Base-by-base conservation (phyloP, 768 basidiomycete genomes). In the Lactarius pseudohatsudake region DNA sequence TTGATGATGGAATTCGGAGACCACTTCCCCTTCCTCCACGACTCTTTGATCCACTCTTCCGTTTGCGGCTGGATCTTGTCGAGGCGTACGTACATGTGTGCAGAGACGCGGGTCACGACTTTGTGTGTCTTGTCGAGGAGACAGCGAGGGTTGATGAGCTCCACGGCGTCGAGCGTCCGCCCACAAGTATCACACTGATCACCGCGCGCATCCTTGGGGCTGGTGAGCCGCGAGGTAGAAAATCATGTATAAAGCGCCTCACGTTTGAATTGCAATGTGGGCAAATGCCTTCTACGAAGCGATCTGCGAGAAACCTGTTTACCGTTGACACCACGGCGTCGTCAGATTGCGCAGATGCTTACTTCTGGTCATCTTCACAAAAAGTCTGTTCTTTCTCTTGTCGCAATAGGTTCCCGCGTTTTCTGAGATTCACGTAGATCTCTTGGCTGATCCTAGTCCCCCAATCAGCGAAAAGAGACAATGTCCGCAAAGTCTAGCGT, bases 151-250 rank as follows among this genome's bases (percentile, higher is more conserved):
- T 94, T 89, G 76, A 98, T 83, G 62, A 99, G 84, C 72, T 97
- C 94, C 66, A 96, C 85, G 2, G 97, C 94, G 69, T 98, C 94
- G 54, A 97, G 85, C 2, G 97, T 98, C 62, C 92, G 85, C 55
- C 89, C 87, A 76, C 97, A 99, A 62, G 87, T 82, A 76, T 99
- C 97, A 76, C 97, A 99, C 79, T 99, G 97, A 76, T 99, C 97
- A 9, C 97, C 97, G 41, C 97, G 91, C 40, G 96, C 97, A 72
- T 98, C 97, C 90, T 94, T 64, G 32, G 22, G 5, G 36, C 50
- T 28, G 22, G 7, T 50, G n/a, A 47, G 59, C 43, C 4, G 20
- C 6, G 56, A 13, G 26, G 15, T 5, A 22, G 22, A 54, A 34
- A 43, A 1, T 4, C 8, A 20, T 6, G n/a, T 9, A 9, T 28